Evolutionary conservation across 805 yeast species (phyloP).

Genomic region (Wilhelminamyces savonicus): DNA sequence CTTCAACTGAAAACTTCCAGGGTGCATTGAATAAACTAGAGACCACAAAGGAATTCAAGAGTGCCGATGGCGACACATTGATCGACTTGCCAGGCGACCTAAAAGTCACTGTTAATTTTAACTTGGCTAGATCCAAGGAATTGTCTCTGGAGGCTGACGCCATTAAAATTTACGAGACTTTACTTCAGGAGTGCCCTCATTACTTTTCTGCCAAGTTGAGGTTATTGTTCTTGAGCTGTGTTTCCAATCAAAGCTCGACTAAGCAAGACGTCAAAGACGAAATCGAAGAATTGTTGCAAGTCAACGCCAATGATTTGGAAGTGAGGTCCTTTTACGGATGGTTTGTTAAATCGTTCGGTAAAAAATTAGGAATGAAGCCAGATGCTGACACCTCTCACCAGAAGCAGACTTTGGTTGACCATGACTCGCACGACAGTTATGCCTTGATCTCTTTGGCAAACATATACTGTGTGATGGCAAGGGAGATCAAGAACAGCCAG

Average conservation of each 20-base stretch:
- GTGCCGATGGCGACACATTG: conserved; percentile 36
- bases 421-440: conserved; percentile 83
- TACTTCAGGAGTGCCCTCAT: conserved; percentile 57
- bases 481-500: conserved; percentile 60
- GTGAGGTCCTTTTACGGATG: conserved; percentile 90
- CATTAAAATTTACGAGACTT: conserved; percentile 42
- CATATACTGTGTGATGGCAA: conserved; percentile 74
- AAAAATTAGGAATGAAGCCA: conserved; percentile 39
- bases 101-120: conserved; percentile 40
- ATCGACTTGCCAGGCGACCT: conserved; percentile 23
- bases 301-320: conserved; percentile 61
- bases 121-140: conserved; percentile 73
- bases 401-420: conserved; percentile 74
- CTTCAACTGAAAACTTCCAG: conserved; percentile 52
- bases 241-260: conserved; percentile 29
- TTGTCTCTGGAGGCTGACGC: conserved; percentile 29
- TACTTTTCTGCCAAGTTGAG: conserved; percentile 75
- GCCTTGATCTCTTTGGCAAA: conserved; percentile 89
- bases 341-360: conserved; percentile 63
- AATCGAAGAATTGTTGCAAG: conserved; percentile 47
- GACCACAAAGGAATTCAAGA: conserved; percentile 18
- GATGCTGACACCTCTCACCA: conserved; percentile 73
- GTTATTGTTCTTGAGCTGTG: conserved; percentile 52
- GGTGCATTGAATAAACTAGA: conserved; percentile 37
- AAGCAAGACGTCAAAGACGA: conserved; percentile 47